Base-by-base conservation (phyloP, 495 filamentous ascomycete species). In the Hyaloscypha finlandica region DNA sequence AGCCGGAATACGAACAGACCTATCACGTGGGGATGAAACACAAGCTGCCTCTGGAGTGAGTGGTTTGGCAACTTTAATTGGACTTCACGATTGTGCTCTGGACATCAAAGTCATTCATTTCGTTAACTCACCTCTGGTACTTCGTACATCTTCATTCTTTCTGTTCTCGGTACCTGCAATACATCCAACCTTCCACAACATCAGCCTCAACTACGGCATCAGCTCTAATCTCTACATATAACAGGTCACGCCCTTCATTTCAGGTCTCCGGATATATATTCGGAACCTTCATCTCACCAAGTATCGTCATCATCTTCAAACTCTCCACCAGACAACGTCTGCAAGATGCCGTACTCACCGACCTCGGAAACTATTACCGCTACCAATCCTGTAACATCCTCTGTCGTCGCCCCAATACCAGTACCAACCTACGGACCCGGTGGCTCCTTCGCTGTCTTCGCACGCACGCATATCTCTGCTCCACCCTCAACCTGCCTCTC, bases 361-460 rank as follows among this genome's bases (percentile, higher is more conserved):
- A 60, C 62, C 42, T 29, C 55, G 3, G 25, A 20, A 12, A 4
- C 52, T 30, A 8, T 57, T 45, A 31, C 56, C 6, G 30, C 55
- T 32, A 35, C 20, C 6, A 51, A 16, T 14, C 61, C 61, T 20
- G 58, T 69, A 35, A 57, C 30, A 8, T 61, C 62, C 37, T 65
- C 63, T 22, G n/a, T 65, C 25, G 32, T 58, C 33, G 3, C 37
- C 19, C 56, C 67, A 6, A 56, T 69, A 45, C 42, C 62, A 6
- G 52, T 62, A 8, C 67, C 67, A 12, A 65, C 67, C 22, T 55
- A 65, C 58, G 67, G 67, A 6, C 8, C 67, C 5, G 42, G 48
- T 33, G 67, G 67, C 11, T 37, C 19, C 45, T 69, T 69, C 57
- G 53, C 16, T 22, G 45, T 69, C n/a, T 31, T 69, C 11, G 33